Base-by-base conservation (phyloP, 805 yeast genomes). In the Yamadazyma takamatsuzukensis region DNA sequence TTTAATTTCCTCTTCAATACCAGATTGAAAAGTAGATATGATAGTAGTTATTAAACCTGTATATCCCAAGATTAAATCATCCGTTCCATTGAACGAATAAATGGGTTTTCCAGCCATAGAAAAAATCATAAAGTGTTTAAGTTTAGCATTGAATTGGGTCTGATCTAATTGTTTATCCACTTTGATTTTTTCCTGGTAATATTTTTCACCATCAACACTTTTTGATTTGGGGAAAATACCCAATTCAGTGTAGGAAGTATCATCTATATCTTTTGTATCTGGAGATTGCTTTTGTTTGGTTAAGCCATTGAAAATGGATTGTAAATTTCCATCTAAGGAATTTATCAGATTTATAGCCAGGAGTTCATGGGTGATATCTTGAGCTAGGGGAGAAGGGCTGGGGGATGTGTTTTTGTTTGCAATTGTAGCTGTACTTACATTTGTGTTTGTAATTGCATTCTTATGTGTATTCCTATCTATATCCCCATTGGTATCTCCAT, bases 91-190 rank as follows among this genome's bases (percentile, higher is more conserved):
- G 68, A 80, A 65, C 2, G 94, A 76, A 55, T 82, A 88, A 5
- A 88, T 80, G 2, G 95, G 95, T 52, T 88, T 88, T 0, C 96
- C 96, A 1, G 96, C 95, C 2, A 79, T 63, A 0, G 95, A 83
- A 7, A 88, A 62, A 3, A 88, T 74, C 45, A 85, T 82, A 49
- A 82, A 84, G 39, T 87, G 94, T 53, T 86, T 87, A 33, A 61
- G 45, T 29, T 62, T 66, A 14, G 36, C 23, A 33, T 53, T 57
- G 38, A 67, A 64, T 5, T 18, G 27, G 1, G 25, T 14, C 4
- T 25, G 13, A 17, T 39, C 40, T 8, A 36, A 23, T 5, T 32
- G 16, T 30, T 54, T 53, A 21, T 42, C 44, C 3, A 44, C 37
- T 4, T 30, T 29, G 4, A 56, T 46, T 26, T 45, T 37, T 14